These are phyloP conservation scores for Tremellales sp. DNA, from an alignment of 1,284 basidiomycete species.

Conservation along the genomic window DNA sequence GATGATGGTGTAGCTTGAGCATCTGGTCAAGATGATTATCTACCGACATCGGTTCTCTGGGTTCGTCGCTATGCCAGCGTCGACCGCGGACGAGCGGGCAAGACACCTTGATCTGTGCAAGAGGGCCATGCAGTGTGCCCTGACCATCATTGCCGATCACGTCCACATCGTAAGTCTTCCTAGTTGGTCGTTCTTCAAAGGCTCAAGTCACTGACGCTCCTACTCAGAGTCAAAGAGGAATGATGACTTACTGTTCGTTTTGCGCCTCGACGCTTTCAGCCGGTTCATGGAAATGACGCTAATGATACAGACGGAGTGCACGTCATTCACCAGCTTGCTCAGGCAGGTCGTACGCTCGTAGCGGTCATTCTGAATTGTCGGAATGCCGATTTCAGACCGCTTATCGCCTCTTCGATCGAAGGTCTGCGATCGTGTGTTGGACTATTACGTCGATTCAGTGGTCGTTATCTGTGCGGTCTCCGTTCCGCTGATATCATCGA, in stretches of 20 bases:
- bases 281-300: background rate
- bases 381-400: conserved; percentile 53
- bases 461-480: conserved; percentile 65
- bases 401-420: conserved; percentile 75
- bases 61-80: conserved; percentile 47
- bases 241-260: conserved; percentile 91
- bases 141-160: conserved; percentile 68
- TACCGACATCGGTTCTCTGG: conserved; percentile 51
- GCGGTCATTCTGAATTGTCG: conserved; percentile 69
- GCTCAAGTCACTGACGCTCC: too few relatives aligned
- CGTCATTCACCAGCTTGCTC: conserved; percentile 86
- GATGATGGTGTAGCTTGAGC: conserved; percentile 57
- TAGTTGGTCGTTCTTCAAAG: background rate
- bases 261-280: conserved; percentile 46
- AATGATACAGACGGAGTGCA: conserved; percentile 88
- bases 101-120: conserved; percentile 46
- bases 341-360: conserved; percentile 82
- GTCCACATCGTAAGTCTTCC: conserved; percentile 65
- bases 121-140: conserved; percentile 59
- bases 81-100: conserved; percentile 43
- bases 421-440: conserved; percentile 78
- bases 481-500: conserved; percentile 85
- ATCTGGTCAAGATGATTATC: conserved; percentile 68
- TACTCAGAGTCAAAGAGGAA: conserved; percentile 60
- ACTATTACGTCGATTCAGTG: conserved; percentile 57